Conservation (phyloP, 208 protist species). For the Leptomonas seymouri region DNA sequence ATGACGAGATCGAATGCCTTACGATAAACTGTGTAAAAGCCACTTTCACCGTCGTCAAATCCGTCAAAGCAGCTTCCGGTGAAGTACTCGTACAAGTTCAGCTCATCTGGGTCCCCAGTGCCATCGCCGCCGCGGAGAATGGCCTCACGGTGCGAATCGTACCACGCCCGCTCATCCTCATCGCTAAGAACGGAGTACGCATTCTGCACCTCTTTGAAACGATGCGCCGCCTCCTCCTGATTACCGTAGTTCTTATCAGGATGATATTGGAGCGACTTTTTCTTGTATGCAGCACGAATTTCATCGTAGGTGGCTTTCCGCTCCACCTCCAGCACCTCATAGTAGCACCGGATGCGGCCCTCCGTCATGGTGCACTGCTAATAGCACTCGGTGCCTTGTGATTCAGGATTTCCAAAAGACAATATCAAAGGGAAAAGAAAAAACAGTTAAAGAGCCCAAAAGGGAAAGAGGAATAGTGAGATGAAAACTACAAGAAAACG, state of each 20-base stretch:
- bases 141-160: conserved; percentile 88
- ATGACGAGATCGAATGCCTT: conserved; percentile 75
- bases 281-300: conserved; percentile 88
- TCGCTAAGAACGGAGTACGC: conserved; percentile 91
- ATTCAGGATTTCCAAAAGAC: not conserved
- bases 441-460: not conserved
- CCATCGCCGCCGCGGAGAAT: conserved; percentile 76
- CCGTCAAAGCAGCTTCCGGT: conserved; percentile 78
- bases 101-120: conserved; percentile 55
- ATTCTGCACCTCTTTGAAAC: conserved; percentile 91
- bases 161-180: conserved; percentile 84
- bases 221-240: conserved; percentile 62
- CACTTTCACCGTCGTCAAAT: conserved; percentile 72
- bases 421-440: not conserved
- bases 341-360: conserved; percentile 76
- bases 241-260: conserved; percentile 92
- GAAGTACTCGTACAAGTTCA: conserved; percentile 89
- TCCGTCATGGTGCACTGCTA: conserved; percentile 32
- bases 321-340: conserved; percentile 86
- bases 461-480: not conserved
- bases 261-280: conserved; percentile 85
- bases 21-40: conserved; percentile 85
- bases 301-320: conserved; percentile 80
- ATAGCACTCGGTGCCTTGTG: not conserved
- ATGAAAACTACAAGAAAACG: too few species aligned